Evolutionary conservation across 768 basidiomycete genomes (phyloP).

Genomic region (Roridomyces roridus): DNA sequence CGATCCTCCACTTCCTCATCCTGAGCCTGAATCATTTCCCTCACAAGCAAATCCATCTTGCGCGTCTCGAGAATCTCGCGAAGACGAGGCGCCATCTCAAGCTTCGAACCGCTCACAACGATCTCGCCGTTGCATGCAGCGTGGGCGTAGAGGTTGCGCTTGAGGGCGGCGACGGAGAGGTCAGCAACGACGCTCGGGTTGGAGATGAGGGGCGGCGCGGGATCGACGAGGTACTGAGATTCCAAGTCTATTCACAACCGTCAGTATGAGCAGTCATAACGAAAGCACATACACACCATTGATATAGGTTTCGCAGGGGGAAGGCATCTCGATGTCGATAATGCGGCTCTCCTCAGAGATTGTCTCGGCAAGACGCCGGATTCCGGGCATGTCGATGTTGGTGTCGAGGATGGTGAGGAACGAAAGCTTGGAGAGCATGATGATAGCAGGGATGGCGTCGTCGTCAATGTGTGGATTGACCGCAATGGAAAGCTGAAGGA

Average conservation of each 20-base stretch:
- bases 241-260: slow-evolving; percentile 44
- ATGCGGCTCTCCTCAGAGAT: slow-evolving; percentile 43
- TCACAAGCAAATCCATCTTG: slow-evolving; percentile 56
- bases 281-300: slow-evolving; percentile 43
- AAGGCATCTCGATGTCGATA: slow-evolving; percentile 62
- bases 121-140: slow-evolving; percentile 52
- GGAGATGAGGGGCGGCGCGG: slow-evolving; percentile 55
- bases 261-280: neutral
- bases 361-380: slow-evolving; percentile 53
- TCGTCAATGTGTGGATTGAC: slow-evolving; percentile 60
- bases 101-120: slow-evolving; percentile 49
- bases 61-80: slow-evolving; percentile 51
- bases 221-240: slow-evolving; percentile 52
- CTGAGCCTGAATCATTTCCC: slow-evolving; percentile 44
- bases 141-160: slow-evolving; percentile 63
- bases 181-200: slow-evolving; percentile 45
- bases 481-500: slow-evolving; percentile 58
- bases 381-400: slow-evolving; percentile 59
- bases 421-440: slow-evolving; percentile 51
- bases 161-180: slow-evolving; percentile 53
- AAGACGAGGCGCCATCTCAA: slow-evolving; percentile 57
- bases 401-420: slow-evolving; percentile 63
- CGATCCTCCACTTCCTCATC: slow-evolving; percentile 11
- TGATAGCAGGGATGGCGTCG: slow-evolving; percentile 61
- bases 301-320: slow-evolving; percentile 57